These are phyloP conservation scores for Mortierella hygrophila DNA, from an alignment of 192 early-diverging fungal species.

Conservation along the genomic window DNA sequence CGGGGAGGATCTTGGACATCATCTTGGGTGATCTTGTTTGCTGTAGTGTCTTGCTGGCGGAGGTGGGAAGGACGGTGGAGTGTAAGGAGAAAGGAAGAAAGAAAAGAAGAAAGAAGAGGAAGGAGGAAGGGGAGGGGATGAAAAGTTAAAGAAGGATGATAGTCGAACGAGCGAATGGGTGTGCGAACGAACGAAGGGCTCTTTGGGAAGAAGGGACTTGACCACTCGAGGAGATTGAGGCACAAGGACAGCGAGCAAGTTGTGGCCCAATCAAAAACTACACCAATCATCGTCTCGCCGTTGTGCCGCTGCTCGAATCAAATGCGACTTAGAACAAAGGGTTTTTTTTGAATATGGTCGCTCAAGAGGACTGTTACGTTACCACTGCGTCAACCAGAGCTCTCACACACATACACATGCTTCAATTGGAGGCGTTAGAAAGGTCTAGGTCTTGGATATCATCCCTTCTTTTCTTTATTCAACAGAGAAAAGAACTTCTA, in stretches of 20 bases:
- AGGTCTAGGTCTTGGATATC: neutral
- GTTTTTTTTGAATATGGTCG: neutral
- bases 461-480: neutral
- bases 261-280: neutral
- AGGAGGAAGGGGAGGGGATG: neutral
- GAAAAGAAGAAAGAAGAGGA: slow-evolving; percentile 2
- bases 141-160: neutral
- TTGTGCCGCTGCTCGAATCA: neutral
- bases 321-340: neutral
- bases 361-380: neutral
- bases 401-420: neutral
- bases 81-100: slow-evolving; percentile 1
- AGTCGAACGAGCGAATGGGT: too few relatives aligned
- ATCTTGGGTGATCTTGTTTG: neutral
- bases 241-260: neutral
- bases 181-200: neutral
- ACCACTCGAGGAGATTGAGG: neutral
- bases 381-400: neutral
- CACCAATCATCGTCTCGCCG: neutral
- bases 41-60: neutral
- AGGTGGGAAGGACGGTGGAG: neutral
- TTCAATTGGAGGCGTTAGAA: neutral
- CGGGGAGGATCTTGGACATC: slow-evolving; percentile 12
- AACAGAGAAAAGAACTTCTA: neutral
- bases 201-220: neutral